A percentile compares a stretch with the other conserved stretches of the same genome.
Evolutionary conservation across 805 yeast species (phyloP).

Genomic region (Lipomyces yamadae): DNA sequence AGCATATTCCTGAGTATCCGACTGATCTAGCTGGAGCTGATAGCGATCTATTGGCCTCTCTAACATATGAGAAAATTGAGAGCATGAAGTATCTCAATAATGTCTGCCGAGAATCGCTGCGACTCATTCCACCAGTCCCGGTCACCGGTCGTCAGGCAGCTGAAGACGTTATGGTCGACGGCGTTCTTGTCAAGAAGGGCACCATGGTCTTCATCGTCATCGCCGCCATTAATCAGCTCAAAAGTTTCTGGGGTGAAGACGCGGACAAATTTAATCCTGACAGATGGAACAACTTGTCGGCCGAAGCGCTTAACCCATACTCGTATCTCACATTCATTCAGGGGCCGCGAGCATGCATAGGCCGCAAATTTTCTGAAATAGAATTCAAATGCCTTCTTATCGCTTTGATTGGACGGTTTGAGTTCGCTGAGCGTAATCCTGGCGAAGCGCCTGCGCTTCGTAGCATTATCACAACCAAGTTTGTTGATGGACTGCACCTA

Average conservation of each 20-base stretch:
- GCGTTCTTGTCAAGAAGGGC: slow-evolving; percentile 14
- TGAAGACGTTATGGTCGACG: slow-evolving; percentile 20
- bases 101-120: slow-evolving; percentile 25
- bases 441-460: slow-evolving; percentile 18
- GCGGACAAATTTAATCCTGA: slow-evolving; percentile 26
- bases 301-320: slow-evolving; percentile 17
- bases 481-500: slow-evolving; percentile 17
- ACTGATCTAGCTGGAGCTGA: background rate
- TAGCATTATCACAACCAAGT: slow-evolving; percentile 20
- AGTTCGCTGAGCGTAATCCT: slow-evolving; percentile 15
- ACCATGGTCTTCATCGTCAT: slow-evolving; percentile 12
- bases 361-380: slow-evolving; percentile 29
- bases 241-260: slow-evolving; percentile 15
- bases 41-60: slow-evolving; percentile 5
- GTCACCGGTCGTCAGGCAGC: slow-evolving; percentile 25
- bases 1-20: slow-evolving; percentile 18
- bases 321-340: slow-evolving; percentile 25
- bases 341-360: slow-evolving; percentile 33
- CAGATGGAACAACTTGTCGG: slow-evolving; percentile 29
- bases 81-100: slow-evolving; percentile 26
- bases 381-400: slow-evolving; percentile 29
- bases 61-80: slow-evolving; percentile 24
- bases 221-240: slow-evolving; percentile 12
- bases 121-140: slow-evolving; percentile 27
- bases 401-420: slow-evolving; percentile 27